A percentile compares a stretch with the other conserved stretches of the same genome.
Evolutionary conservation across 108 stramenopile genomes (phyloP).

Genomic region (Poteriospumella lacustris): DNA sequence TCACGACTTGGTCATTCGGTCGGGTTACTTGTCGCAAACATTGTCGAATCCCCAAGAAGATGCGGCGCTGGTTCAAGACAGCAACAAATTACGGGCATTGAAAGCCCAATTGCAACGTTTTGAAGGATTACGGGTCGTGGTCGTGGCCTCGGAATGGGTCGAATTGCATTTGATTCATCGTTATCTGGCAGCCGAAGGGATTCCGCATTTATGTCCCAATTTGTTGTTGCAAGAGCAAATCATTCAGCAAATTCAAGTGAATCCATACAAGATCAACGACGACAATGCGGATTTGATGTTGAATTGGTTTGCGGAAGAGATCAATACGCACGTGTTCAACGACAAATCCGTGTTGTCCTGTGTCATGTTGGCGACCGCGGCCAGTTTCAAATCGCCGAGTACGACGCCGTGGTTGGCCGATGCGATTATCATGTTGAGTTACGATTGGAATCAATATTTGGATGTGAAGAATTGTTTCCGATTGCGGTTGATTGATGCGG

Average conservation of each 20-base stretch:
- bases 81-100: not conserved
- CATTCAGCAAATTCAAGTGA: not conserved
- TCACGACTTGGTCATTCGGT: too few species aligned
- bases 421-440: not conserved
- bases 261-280: not conserved
- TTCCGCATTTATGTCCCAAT: not conserved
- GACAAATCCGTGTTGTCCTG: not conserved
- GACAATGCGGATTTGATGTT: not conserved
- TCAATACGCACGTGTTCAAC: not conserved
- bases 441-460: not conserved
- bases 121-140: not conserved
- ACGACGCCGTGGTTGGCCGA: not conserved
- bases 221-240: not conserved
- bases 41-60: too few species aligned
- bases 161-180: not conserved
- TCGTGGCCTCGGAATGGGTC: not conserved
- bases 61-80: too few species aligned
- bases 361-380: not conserved
- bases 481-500: not conserved
- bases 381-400: not conserved
- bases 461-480: not conserved
- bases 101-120: constrained; percentile 1
- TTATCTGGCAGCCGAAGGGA: not conserved
- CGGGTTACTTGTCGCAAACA: too few species aligned
- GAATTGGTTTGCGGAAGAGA: not conserved